Evolutionary conservation across 148 eudicot genomes (phyloP).

Genomic region (Mesembryanthemum crystallinum): DNA sequence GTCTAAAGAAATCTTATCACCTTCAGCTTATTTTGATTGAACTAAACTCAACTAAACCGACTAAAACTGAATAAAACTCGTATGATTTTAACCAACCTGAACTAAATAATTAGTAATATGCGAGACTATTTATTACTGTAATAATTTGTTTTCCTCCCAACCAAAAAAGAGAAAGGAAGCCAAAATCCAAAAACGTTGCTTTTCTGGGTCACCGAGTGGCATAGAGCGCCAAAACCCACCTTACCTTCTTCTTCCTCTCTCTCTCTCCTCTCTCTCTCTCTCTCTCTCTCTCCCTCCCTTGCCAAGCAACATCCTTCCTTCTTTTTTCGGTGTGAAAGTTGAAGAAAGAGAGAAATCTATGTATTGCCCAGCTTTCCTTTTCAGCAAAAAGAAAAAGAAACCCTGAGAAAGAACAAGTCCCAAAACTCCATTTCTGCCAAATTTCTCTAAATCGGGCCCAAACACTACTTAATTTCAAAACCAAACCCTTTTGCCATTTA

Average conservation of each 20-base stretch:
- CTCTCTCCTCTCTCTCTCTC: not conserved
- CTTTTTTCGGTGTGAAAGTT: not conserved
- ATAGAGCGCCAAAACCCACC: slow-evolving; percentile 20
- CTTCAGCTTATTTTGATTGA: too few species aligned
- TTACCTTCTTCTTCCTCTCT: slow-evolving; percentile 3
- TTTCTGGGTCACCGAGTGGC: not conserved
- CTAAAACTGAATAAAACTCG: too few species aligned
- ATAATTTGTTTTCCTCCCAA: too few species aligned
- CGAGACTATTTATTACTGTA: too few species aligned
- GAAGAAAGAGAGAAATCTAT: not conserved
- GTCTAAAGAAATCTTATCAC: too few species aligned
- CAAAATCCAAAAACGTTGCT: slow-evolving; percentile 4
- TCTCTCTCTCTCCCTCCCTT: not conserved
- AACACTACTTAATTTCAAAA: slow-evolving; percentile 10
- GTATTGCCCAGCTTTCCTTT: slow-evolving; percentile 21
- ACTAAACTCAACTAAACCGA: too few species aligned
- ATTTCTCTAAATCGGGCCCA: slow-evolving; percentile 20
- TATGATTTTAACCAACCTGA: too few species aligned
- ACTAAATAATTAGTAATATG: too few species aligned
- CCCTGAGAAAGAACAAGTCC: not conserved
- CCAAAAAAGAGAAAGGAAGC: not conserved
- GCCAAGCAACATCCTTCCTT: not conserved
- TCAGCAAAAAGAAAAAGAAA: slow-evolving; percentile 5
- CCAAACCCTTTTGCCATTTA: slow-evolving; percentile 14
- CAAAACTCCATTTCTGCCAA: slow-evolving; percentile 11